phyloP scores from a whole-genome alignment of 331 rosid species.

The Pyracantha coccinea region DNA sequence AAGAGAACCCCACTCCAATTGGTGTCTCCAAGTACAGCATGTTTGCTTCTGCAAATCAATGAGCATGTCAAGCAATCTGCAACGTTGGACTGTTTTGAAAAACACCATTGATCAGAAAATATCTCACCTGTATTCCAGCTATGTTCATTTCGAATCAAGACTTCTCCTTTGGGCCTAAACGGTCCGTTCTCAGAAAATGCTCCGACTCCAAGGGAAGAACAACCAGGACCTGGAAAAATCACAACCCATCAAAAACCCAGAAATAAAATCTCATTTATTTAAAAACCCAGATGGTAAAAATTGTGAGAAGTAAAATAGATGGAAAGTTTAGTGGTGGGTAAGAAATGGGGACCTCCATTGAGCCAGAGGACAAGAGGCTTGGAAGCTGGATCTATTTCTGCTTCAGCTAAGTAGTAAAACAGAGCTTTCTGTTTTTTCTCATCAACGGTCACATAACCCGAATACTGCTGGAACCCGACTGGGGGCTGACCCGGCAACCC shows the following conservation, averaged over 20 bases:
- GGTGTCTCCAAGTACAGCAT: conserved; percentile 54
- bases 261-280: background rate
- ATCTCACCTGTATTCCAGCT: conserved; percentile 49
- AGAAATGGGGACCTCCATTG: conserved; percentile 37
- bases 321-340: background rate
- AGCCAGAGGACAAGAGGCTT: conserved; percentile 60
- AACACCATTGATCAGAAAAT: background rate
- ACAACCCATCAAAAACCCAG: background rate
- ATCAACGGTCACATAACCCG: conserved; percentile 48
- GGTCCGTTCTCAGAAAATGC: conserved; percentile 60
- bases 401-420: conserved; percentile 47
- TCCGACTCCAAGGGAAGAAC: conserved; percentile 58
- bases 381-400: conserved; percentile 35
- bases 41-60: conserved; percentile 41
- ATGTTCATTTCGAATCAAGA: conserved; percentile 27
- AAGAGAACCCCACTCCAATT: conserved; percentile 54
- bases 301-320: background rate
- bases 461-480: conserved; percentile 40
- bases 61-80: background rate
- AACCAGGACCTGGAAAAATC: conserved; percentile 44
- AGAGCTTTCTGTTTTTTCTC: conserved; percentile 27
- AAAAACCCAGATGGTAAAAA: background rate
- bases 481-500: conserved; percentile 46
- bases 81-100: background rate
- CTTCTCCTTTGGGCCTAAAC: conserved; percentile 43